These are phyloP conservation scores for Podaxis sp. DNA, from an alignment of 768 basidiomycete genomes.

Conservation along the genomic window DNA sequence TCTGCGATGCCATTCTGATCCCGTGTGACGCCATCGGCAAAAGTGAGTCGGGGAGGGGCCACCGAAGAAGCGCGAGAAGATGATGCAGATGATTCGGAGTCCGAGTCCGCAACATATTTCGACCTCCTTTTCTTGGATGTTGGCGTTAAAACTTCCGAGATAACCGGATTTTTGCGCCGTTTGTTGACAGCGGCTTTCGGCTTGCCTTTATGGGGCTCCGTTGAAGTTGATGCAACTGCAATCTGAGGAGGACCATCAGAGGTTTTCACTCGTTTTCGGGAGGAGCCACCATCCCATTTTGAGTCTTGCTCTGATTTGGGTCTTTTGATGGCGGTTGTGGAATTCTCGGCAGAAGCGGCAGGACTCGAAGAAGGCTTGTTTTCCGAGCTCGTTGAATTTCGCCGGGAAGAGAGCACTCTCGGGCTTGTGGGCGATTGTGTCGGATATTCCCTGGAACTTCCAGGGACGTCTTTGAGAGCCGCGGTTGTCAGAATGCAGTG, in stretches of 20 bases:
- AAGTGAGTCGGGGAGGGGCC: constrained; percentile 1
- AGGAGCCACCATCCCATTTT: not conserved
- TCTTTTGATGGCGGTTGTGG: not conserved
- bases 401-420: not conserved
- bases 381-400: not conserved
- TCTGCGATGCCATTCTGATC: constrained; percentile 19
- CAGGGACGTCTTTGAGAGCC: not conserved
- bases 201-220: not conserved
- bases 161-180: not conserved
- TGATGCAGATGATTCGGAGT: not conserved
- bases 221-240: not conserved
- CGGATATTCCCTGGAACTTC: not conserved
- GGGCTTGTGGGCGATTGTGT: not conserved
- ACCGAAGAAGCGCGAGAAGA: constrained; percentile 4
- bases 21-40: constrained; percentile 8
- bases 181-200: not conserved
- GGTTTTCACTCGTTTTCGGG: constrained; percentile 3
- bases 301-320: not conserved
- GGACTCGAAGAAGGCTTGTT: not conserved
- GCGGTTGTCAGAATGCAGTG: not conserved
- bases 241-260: not conserved
- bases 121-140: not conserved
- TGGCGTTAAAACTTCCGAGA: not conserved
- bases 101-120: constrained; percentile 2
- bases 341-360: not conserved